Base-by-base conservation (phyloP, 192 early-diverging fungal genomes). In the Endogone sp. region DNA sequence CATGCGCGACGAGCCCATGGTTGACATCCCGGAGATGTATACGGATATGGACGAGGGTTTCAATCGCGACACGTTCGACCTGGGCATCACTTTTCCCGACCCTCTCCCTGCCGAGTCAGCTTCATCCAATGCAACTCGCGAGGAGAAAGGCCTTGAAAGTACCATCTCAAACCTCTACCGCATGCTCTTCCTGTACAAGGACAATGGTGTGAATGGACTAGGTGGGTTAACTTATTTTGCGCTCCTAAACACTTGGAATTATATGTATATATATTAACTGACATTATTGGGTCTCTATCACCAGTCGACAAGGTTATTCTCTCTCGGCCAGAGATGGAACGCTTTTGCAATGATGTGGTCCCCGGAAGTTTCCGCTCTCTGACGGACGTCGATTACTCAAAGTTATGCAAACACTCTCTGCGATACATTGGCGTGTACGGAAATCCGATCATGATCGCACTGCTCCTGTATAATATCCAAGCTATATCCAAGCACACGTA, bases 241-340 rank as follows among this genome's bases (percentile, higher is more conserved):
- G 37, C 37, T 49, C 37, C 16, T 49, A 49, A 1, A 49, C 6
- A 11, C 37, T 49, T 16, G 16, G 6, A 16, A 1, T 6, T 49
- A 16, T 68, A 26, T n/a, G 20, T 65, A 20, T 27, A 1, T 65
- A 59, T 22, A 2, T 9, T 20, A 26, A 28, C 58, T 16, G 13
- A 13, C 27, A 26, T 55, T 44, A 4, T 20, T 60, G 11, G 29
- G 16, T 65, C 3, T 25, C 8, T 21, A 37, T 29, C 29, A 55
- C 22, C 29, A 70, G 68, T 70, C 13, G 63, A 70, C n/a, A 70
- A 70, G 37, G 59, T 64, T 20, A 70, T 70, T 27, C 62, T 70
- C 2, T 64, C 61, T 2, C 28, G 27, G 13, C 8, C 13, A 0
- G 26, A 25, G 6, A 55, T 70, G 44, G 27, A 64, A 20, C 61